These are phyloP conservation scores for Mimosa bimucronata DNA, from an alignment of 306 rosid species.

Conservation along the genomic window DNA sequence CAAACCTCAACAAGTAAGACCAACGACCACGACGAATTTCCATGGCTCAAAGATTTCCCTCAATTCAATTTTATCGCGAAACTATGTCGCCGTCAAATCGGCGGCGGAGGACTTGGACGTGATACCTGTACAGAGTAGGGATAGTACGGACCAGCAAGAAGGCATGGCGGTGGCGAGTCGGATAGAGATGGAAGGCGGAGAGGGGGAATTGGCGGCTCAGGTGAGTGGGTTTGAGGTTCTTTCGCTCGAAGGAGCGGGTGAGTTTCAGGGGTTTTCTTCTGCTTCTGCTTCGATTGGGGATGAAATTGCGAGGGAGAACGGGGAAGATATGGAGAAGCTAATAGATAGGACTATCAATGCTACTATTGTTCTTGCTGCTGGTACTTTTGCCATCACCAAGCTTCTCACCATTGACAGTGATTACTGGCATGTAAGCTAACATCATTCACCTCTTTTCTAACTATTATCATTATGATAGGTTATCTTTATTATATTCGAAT, in stretches of 20 bases:
- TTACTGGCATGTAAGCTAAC: constrained; percentile 86
- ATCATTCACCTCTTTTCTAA: no score
- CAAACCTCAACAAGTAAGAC: constrained; percentile 30
- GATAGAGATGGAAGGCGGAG: constrained; percentile 62
- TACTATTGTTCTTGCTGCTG: constrained; percentile 80
- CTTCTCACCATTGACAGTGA: constrained; percentile 87
- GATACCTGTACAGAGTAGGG: constrained; percentile 63
- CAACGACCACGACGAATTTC: constrained; percentile 27
- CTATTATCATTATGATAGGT: no score
- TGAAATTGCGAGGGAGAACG: constrained; percentile 41
- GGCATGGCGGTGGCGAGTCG: constrained; percentile 56
- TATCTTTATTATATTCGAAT: no score
- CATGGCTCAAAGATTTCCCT: constrained; percentile 34
- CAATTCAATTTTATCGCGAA: constrained; percentile 36
- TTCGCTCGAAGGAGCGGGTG: constrained; percentile 54
- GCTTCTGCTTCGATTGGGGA: constrained; percentile 57
- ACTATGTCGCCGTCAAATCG: constrained; percentile 32
- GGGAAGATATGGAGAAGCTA: constrained; percentile 52
- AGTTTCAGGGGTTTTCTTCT: constrained; percentile 60
- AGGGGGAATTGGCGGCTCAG: constrained; percentile 63
- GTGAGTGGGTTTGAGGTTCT: constrained; percentile 72
- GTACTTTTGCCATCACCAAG: constrained; percentile 79
- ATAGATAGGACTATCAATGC: constrained; percentile 82
- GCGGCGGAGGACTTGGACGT: constrained; percentile 62
- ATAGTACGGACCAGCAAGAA: constrained; percentile 70